These are phyloP conservation scores for Caryopteris hybrid DNA, from an alignment of 305 asterid genomes.

Conservation along the genomic window DNA sequence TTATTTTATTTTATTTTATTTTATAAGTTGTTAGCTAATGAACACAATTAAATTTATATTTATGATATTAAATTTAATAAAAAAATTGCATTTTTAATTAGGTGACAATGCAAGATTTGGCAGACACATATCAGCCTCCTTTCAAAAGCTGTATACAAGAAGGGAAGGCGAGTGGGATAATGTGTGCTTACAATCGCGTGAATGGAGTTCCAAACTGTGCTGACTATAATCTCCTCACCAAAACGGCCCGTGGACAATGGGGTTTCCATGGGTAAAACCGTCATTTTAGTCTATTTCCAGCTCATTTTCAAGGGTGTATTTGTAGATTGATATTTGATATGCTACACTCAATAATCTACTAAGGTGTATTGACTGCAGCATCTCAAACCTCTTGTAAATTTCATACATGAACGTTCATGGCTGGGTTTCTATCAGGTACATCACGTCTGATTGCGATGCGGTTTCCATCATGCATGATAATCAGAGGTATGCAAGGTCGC, in stretches of 20 bases:
- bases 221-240: conserved; percentile 54
- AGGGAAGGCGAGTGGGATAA: conserved; percentile 71
- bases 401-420: not conserved
- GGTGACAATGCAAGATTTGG: conserved; percentile 82
- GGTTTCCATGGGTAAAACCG: conserved; percentile 64
- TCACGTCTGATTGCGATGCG: conserved; percentile 89
- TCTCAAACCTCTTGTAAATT: too few species aligned
- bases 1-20: too few species aligned
- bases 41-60: too few species aligned
- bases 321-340: too few species aligned
- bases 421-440: conserved; percentile 49
- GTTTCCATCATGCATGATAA: conserved; percentile 54
- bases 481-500: conserved; percentile 47
- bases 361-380: too few species aligned
- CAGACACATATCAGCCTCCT: conserved; percentile 92
- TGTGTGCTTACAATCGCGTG: conserved; percentile 84
- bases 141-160: conserved; percentile 58
- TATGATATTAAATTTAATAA: too few species aligned
- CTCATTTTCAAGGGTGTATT: too few species aligned
- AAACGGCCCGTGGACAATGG: conserved; percentile 66
- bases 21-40: too few species aligned
- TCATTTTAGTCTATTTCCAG: too few species aligned
- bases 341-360: too few species aligned
- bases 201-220: conserved; percentile 87
- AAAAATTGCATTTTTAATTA: conserved; percentile 4